These are phyloP conservation scores for Porphyrellus sp. DNA, from an alignment of 1,284 basidiomycete genomes.

Conservation along the genomic window DNA sequence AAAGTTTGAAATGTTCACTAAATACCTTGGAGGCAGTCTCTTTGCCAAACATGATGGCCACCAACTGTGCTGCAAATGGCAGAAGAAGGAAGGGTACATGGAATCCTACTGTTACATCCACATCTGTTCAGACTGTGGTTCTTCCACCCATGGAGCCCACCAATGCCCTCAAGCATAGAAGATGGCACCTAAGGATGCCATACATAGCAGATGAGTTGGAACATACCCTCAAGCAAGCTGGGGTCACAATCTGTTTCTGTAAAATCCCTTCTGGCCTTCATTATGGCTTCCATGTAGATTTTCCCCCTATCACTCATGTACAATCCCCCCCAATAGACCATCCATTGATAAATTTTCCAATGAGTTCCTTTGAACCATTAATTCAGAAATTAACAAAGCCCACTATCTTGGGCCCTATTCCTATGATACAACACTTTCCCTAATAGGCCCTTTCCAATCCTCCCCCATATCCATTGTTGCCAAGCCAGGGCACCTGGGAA, in stretches of 20 bases:
- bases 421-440: not conserved
- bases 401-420: not conserved
- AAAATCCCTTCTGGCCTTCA: not conserved
- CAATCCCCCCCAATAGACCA: not conserved
- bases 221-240: not conserved
- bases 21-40: not conserved
- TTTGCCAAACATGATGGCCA: not conserved
- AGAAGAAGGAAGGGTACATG: not conserved
- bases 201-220: not conserved
- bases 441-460: constrained; percentile 2
- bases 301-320: not conserved
- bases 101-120: constrained; percentile 2
- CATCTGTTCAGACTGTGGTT: not conserved
- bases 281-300: not conserved
- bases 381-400: no score
- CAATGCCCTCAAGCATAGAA: not conserved
- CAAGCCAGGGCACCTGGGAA: not conserved
- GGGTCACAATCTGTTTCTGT: not conserved
- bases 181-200: not conserved
- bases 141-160: not conserved
- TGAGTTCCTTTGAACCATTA: no score
- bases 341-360: no score
- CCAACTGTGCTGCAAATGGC: constrained; percentile 12
- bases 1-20: not conserved
- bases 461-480: constrained; percentile 3